These are phyloP conservation scores for Rutstroemia sp. DNA, from an alignment of 2,329 filamentous ascomycete genomes.

Conservation along the genomic window DNA sequence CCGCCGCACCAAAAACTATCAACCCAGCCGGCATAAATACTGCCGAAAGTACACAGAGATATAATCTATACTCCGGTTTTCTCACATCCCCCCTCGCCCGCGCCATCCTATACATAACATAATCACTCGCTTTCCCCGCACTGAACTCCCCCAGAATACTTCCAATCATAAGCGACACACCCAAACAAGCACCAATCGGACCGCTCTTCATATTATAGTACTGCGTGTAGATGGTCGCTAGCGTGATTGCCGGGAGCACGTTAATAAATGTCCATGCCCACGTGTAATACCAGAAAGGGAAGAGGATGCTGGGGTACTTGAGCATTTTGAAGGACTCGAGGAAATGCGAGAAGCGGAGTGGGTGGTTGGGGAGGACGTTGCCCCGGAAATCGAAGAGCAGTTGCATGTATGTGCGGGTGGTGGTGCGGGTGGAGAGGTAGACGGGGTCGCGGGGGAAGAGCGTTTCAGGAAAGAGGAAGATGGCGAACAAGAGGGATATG, in stretches of 20 bases:
- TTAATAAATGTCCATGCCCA: slow-evolving; percentile 27
- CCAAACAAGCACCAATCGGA: slow-evolving; percentile 24
- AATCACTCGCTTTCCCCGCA: slow-evolving; percentile 22
- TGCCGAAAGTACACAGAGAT: slow-evolving; percentile 20
- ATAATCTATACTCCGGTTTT: slow-evolving; percentile 25
- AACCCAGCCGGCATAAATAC: slow-evolving; percentile 26
- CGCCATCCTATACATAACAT: slow-evolving; percentile 19
- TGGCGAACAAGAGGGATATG: slow-evolving; percentile 20
- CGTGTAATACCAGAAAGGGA: slow-evolving; percentile 27
- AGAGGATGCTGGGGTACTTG: slow-evolving; percentile 22
- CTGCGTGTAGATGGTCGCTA: slow-evolving; percentile 24
- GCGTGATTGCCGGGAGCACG: slow-evolving; percentile 23
- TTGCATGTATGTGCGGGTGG: slow-evolving; percentile 20
- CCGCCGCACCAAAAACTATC: slow-evolving; percentile 25
- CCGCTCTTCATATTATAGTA: slow-evolving; percentile 21
- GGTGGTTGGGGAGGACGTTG: slow-evolving; percentile 23
- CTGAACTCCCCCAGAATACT: slow-evolving; percentile 24
- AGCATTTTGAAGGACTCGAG: slow-evolving; percentile 25
- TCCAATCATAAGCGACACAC: slow-evolving; percentile 21
- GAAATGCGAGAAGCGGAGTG: slow-evolving; percentile 22
- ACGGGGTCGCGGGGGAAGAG: slow-evolving; percentile 25
- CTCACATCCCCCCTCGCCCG: slow-evolving; percentile 15
- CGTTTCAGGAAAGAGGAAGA: slow-evolving; percentile 28
- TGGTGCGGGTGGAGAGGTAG: slow-evolving; percentile 18
- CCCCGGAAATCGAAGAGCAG: slow-evolving; percentile 22